Conservation (phyloP, 2,329 filamentous ascomycete species). For the Xylariaceae sp. region DNA sequence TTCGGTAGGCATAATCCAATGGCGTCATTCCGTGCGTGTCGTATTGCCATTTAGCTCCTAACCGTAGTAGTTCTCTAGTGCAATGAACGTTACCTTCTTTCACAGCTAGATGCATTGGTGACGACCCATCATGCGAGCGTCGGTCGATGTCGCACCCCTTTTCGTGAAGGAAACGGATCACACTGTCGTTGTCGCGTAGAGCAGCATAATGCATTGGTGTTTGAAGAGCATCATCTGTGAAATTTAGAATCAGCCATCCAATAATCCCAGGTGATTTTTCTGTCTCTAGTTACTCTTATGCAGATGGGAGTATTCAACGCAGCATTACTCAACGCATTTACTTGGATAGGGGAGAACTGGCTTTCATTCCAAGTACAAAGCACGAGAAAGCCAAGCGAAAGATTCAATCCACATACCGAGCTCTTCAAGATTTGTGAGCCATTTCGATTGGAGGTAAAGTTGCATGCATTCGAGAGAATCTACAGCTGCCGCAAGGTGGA, state of each 20-base stretch:
- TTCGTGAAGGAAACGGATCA: neutral
- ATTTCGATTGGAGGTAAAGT: neutral
- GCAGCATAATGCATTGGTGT: constrained; percentile 7
- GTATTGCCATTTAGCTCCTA: constrained; percentile 1
- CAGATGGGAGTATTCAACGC: no score
- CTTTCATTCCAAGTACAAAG: no score
- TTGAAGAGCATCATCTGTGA: neutral
- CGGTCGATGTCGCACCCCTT: neutral
- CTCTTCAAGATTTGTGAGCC: neutral
- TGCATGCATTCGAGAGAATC: neutral
- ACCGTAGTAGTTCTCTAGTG: neutral
- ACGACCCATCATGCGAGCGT: neutral
- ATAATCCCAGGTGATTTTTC: no score
- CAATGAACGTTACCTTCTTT: neutral
- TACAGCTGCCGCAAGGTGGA: neutral
- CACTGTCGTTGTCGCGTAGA: neutral
- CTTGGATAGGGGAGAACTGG: no score
- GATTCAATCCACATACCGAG: neutral
- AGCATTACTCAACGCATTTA: no score
- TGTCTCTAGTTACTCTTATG: no score
- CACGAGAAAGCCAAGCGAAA: neutral
- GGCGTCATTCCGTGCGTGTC: neutral
- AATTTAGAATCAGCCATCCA: neutral
- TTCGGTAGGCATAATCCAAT: constrained; percentile 1
- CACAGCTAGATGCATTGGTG: neutral